A percentile compares a stretch with the other conserved stretches of the same genome.
These are phyloP conservation scores for Populus nigra DNA, from an alignment of 345 rosid species.

Conservation along the genomic window DNA sequence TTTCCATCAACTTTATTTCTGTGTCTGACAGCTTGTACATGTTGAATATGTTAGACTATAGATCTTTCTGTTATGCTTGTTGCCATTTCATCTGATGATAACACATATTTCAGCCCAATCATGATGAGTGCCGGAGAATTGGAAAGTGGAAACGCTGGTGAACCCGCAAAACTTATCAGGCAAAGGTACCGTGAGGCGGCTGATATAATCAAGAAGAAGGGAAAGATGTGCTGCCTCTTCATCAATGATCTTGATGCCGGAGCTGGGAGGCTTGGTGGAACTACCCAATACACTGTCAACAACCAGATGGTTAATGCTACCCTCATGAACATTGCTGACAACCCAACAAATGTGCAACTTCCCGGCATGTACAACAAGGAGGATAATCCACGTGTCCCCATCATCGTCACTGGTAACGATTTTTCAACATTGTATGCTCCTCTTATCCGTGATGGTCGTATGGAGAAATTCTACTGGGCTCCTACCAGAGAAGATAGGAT, in stretches of 20 bases:
- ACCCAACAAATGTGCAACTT: slow-evolving; percentile 89
- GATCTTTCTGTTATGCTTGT: not conserved
- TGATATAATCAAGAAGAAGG: slow-evolving; percentile 82
- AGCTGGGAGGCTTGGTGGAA: slow-evolving; percentile 93
- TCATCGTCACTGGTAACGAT: slow-evolving; percentile 96
- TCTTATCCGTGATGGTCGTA: slow-evolving; percentile 98
- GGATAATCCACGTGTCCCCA: slow-evolving; percentile 91
- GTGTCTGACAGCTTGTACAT: not conserved
- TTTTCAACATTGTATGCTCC: slow-evolving; percentile 98
- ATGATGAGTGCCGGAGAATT: slow-evolving; percentile 99
- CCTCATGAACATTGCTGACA: slow-evolving; percentile 99
- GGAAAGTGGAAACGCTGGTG: slow-evolving; percentile 97
- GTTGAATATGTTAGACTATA: not conserved
- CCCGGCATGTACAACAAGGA: slow-evolving; percentile 99
- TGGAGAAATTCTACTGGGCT: slow-evolving; percentile 99
- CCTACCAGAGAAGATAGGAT: slow-evolving; percentile 91
- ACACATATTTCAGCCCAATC: slow-evolving; percentile 62
- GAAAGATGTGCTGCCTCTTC: slow-evolving; percentile 92
- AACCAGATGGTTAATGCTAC: slow-evolving; percentile 99
- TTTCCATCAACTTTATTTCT: not conserved
- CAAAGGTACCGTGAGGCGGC: slow-evolving; percentile 99
- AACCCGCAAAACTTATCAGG: slow-evolving; percentile 92
- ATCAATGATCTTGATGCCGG: slow-evolving; percentile 99
- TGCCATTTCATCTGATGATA: not conserved
- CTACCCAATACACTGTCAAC: slow-evolving; percentile 96